Percentiles rank a stretch among this genome's conserved stretches.
phyloP scores from a whole-genome alignment of 352 stramenopile genomes.

The Globisporangium cederbergense region DNA sequence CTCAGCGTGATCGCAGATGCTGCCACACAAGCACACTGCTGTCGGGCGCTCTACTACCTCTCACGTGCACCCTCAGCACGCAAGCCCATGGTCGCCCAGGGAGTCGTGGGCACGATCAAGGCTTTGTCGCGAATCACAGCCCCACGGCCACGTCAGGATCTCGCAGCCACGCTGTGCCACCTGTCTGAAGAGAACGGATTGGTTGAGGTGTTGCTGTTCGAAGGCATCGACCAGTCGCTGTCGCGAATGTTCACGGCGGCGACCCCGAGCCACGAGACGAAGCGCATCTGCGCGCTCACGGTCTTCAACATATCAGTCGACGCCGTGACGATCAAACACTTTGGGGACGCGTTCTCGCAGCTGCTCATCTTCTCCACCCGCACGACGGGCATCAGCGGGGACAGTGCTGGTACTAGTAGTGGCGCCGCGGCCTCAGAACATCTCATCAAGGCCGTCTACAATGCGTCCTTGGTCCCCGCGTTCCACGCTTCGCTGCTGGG shows the following conservation, averaged over 20 bases:
- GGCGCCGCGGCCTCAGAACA: constrained; percentile 23
- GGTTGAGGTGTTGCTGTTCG: constrained; percentile 57
- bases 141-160: constrained; percentile 39
- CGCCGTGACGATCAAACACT: constrained; percentile 55
- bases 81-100: constrained; percentile 52
- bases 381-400: constrained; percentile 4
- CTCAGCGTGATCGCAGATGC: constrained; percentile 42
- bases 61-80: constrained; percentile 34
- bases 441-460: constrained; percentile 74
- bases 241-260: constrained; percentile 35
- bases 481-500: constrained; percentile 59
- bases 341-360: constrained; percentile 58
- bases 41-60: constrained; percentile 66
- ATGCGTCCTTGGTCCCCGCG: constrained; percentile 44
- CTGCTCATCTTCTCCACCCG: constrained; percentile 36
- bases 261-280: constrained; percentile 44
- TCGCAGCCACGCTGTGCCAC: constrained; percentile 62
- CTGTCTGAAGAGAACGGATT: constrained; percentile 58
- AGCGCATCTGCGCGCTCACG: constrained; percentile 60
- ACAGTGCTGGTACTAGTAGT: too few relatives aligned
- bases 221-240: constrained; percentile 66
- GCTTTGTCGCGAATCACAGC: constrained; percentile 35
- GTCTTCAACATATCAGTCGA: constrained; percentile 73
- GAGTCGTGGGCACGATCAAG: constrained; percentile 46
- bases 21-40: constrained; percentile 58